Evolutionary conservation across 192 early-diverging fungal species (phyloP), one percentile per base, ranked within the genome.

Genomic region (Helicostylum pulchrum): DNA sequence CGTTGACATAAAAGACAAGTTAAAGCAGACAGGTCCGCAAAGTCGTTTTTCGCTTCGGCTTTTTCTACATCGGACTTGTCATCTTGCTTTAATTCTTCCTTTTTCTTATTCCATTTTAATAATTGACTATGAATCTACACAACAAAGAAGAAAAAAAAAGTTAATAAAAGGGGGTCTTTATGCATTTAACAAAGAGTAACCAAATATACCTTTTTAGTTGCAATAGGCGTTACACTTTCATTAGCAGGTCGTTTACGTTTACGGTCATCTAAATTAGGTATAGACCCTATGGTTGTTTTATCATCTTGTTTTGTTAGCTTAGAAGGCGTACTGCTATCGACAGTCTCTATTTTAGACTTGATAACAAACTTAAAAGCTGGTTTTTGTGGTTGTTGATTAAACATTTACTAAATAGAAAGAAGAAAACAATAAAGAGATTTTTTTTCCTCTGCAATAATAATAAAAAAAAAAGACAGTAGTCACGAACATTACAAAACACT

Each of bases 1-100:
- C 86, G 70, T 57, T 87, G 82, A 53, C 86, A 87, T 10, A 87
- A 60, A 10, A 87, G 52, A 65, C 86, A 87, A 26, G 86, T 23
- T 7, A 59, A 21, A 11, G 39, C 19, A 45, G 20, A 36, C 52
- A 53, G 53, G 39, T 51, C 51, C 10, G 32, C 51, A 44, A 53
- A 52, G 14, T 53, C 42, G 2, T 62, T 30, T 15, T 53, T 17
- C 0, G 42, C 53, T 7, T 62, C 52, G 0, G 20, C 15, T 12
- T 55, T 57, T 23, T 30, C 46, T 11, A n/a, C 7, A 7, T 21
- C 55, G 11, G 44, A 23, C n/a, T 48, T 23, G 30, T 34, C 46
- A 3, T 20, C 30, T n/a, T 31, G 44, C 32, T 48, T 66, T 10
- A 64, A 54, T 23, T 64, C 61, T n/a, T 63, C 54, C 20, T 64